phyloP scores from a whole-genome alignment of 2,329 filamentous ascomycete species.

The Phyllosticta citriasiana region DNA sequence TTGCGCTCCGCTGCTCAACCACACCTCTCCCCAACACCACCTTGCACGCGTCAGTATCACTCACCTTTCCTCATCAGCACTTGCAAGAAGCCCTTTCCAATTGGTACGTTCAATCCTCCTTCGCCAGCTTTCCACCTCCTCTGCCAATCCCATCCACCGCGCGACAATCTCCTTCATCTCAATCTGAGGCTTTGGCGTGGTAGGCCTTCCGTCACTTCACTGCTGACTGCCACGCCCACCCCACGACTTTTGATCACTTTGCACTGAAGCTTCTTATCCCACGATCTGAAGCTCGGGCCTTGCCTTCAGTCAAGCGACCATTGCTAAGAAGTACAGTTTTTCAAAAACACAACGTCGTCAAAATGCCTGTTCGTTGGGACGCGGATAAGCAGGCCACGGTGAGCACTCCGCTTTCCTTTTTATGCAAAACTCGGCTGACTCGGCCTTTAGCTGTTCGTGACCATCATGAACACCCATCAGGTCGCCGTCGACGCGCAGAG shows the following conservation, averaged over 20 bases:
- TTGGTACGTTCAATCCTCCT: background rate
- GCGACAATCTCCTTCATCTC: no score
- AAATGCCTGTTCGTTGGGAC: constrained; percentile 17
- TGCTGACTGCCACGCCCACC: background rate
- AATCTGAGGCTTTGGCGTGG: background rate
- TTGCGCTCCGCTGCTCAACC: background rate
- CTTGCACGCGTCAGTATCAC: background rate
- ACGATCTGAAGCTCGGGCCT: background rate
- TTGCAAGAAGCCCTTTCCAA: background rate
- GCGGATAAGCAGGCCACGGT: constrained; percentile 15
- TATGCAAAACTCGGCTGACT: background rate
- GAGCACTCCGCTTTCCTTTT: background rate
- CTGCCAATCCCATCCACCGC: no score
- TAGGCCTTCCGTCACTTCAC: background rate
- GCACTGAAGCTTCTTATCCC: background rate
- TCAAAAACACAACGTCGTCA: background rate
- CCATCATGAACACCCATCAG: background rate
- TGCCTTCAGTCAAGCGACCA: background rate
- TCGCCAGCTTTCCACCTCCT: background rate
- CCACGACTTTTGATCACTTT: background rate
- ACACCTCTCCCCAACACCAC: background rate
- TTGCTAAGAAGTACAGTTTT: no score
- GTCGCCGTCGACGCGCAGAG: background rate
- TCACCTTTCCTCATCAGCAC: background rate
- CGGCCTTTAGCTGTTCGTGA: background rate